phyloP scores from a whole-genome alignment of 305 asterid species.

The Fraxinus velutina region DNA sequence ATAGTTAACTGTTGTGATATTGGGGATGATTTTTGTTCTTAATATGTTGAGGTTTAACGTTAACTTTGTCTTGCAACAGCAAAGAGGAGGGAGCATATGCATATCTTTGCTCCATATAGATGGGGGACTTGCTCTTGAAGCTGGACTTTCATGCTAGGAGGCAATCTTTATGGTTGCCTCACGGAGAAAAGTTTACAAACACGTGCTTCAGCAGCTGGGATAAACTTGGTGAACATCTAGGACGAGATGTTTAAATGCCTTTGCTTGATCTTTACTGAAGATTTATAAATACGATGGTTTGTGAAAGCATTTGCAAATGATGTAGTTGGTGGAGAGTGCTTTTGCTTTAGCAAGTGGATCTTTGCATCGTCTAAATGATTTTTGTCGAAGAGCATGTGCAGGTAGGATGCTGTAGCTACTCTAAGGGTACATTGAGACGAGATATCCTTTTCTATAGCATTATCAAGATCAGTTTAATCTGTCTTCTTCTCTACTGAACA shows the following conservation, averaged over 20 bases:
- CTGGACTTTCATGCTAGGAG: not conserved
- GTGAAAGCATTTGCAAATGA: not conserved
- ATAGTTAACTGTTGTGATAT: not conserved
- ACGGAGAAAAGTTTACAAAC: slow-evolving; percentile 14
- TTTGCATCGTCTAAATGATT: not conserved
- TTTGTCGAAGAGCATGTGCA: not conserved
- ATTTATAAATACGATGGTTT: not conserved
- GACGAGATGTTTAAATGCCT: not conserved
- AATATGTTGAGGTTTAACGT: not conserved
- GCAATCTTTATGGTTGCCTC: not conserved
- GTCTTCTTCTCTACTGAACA: not conserved
- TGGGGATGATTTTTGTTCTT: not conserved
- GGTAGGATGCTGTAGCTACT: not conserved
- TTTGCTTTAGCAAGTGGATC: not conserved
- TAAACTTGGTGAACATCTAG: not conserved
- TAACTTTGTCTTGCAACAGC: slow-evolving; percentile 7
- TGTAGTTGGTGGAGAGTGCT: not conserved
- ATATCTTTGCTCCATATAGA: not conserved
- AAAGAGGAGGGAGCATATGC: not conserved
- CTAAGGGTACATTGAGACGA: not conserved
- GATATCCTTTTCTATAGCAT: not conserved
- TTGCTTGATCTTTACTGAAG: not conserved
- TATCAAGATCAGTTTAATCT: not conserved
- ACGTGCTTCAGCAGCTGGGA: not conserved
- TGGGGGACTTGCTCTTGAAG: not conserved